Percentiles rank a stretch among this genome's conserved stretches.
These are phyloP conservation scores for Paracorniculantispora psalliotae DNA, from an alignment of 2,329 filamentous ascomycete genomes.

Conservation along the genomic window DNA sequence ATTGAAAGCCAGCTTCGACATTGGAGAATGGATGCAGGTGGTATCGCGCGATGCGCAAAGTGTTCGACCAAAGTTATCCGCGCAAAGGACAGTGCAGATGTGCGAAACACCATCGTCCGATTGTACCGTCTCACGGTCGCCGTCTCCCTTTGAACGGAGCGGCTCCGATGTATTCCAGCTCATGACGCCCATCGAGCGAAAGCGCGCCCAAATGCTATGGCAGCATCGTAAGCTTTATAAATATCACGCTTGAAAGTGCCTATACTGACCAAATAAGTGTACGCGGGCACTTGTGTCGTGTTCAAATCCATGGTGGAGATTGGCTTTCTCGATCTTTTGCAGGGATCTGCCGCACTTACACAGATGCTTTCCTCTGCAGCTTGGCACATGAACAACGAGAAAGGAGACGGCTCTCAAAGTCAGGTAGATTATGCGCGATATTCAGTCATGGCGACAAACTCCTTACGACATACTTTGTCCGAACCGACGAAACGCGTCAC, in stretches of 20 bases:
- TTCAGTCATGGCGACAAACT: background rate
- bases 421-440: background rate
- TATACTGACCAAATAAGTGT: background rate
- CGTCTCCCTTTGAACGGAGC: background rate
- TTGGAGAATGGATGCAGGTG: background rate
- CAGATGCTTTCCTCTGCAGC: conserved; percentile 3
- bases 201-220: background rate
- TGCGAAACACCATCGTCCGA: background rate
- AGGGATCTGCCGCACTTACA: background rate
- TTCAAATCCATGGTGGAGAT: conserved; percentile 9
- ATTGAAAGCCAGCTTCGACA: background rate
- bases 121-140: background rate
- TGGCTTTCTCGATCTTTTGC: conserved; percentile 2
- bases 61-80: no score
- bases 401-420: background rate
- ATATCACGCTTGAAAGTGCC: background rate
- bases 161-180: background rate
- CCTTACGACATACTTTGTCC: background rate
- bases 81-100: background rate
- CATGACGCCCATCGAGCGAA: background rate
- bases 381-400: background rate
- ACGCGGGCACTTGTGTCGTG: conserved; percentile 1
- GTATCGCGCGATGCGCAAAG: background rate
- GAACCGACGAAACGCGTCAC: background rate
- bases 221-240: background rate